phyloP scores from a whole-genome alignment of 2,329 filamentous ascomycete species.

The Laburnicola sp. region DNA sequence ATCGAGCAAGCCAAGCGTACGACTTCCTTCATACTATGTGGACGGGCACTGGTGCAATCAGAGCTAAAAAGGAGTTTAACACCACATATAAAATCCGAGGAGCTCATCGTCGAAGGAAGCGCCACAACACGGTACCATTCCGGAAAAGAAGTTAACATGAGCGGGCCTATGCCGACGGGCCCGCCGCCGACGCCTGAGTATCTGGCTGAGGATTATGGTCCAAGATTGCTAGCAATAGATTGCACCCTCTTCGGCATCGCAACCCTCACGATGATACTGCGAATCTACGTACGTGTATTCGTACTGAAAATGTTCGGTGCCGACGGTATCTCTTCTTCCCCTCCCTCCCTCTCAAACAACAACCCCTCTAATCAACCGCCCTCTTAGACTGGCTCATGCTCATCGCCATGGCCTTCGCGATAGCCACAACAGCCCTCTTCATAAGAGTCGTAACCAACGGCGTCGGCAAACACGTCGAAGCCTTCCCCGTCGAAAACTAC shows the following conservation, averaged over 20 bases:
- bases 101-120: no score
- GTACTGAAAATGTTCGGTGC: conserved; percentile 20
- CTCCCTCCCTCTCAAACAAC: neutral
- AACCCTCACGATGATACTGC: conserved; percentile 17
- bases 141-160: conserved; percentile 9
- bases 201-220: conserved; percentile 42
- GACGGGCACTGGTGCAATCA: neutral
- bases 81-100: no score
- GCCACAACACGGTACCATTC: no score
- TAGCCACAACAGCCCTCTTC: conserved; percentile 22
- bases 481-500: conserved; percentile 31
- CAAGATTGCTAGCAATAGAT: conserved; percentile 47
- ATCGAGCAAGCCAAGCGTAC: conserved; percentile 2
- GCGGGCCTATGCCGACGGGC: neutral
- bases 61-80: neutral
- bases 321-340: neutral
- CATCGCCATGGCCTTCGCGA: conserved; percentile 14
- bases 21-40: neutral
- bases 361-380: neutral
- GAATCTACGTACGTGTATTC: conserved; percentile 25
- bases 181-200: conserved; percentile 31
- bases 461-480: conserved; percentile 52
- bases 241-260: conserved; percentile 44
- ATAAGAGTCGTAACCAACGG: conserved; percentile 41
- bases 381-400: conserved; percentile 11